Conservation (phyloP, 768 basidiomycete species). For the Kwoniella sp. region DNA sequence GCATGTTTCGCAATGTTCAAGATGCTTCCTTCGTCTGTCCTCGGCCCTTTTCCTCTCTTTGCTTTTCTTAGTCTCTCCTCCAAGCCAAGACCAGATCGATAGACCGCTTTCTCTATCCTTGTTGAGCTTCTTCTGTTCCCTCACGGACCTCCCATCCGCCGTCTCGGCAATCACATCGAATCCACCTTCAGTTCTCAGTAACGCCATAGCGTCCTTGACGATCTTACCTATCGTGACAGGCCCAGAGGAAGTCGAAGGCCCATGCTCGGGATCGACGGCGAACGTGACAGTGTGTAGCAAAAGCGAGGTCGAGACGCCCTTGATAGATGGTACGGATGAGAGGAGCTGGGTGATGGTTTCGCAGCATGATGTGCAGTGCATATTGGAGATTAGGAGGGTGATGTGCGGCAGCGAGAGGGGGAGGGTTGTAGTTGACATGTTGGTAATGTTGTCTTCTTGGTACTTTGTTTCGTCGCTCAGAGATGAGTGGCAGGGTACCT, state of each 20-base stretch:
- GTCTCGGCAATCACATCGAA: slow-evolving; percentile 19
- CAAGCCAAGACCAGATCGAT: not conserved
- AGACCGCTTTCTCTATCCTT: not conserved
- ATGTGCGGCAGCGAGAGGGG: slow-evolving; percentile 14
- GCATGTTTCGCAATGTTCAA: slow-evolving; percentile 41
- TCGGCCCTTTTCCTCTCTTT: slow-evolving; percentile 18
- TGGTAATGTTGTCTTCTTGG: not conserved
- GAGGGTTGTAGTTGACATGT: not conserved
- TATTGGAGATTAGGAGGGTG: slow-evolving; percentile 36
- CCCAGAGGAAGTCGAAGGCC: not conserved
- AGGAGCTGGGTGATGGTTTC: slow-evolving; percentile 38
- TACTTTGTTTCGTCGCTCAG: no score
- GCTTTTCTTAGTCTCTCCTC: not conserved
- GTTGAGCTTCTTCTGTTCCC: slow-evolving; percentile 9
- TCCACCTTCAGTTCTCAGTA: slow-evolving; percentile 17
- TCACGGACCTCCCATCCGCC: slow-evolving; percentile 5
- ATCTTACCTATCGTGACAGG: slow-evolving; percentile 12
- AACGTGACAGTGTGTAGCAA: slow-evolving; percentile 39
- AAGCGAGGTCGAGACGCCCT: slow-evolving; percentile 24
- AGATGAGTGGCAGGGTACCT: no score
- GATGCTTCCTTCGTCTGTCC: slow-evolving; percentile 27
- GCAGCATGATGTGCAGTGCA: slow-evolving; percentile 48
- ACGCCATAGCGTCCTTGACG: slow-evolving; percentile 11
- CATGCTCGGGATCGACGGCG: slow-evolving; percentile 13
- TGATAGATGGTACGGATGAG: slow-evolving; percentile 18